Evolutionary conservation across 306 rosid genomes (phyloP), one percentile per base, ranked within the genome.

Genomic region (Gleditsia sinensis): DNA sequence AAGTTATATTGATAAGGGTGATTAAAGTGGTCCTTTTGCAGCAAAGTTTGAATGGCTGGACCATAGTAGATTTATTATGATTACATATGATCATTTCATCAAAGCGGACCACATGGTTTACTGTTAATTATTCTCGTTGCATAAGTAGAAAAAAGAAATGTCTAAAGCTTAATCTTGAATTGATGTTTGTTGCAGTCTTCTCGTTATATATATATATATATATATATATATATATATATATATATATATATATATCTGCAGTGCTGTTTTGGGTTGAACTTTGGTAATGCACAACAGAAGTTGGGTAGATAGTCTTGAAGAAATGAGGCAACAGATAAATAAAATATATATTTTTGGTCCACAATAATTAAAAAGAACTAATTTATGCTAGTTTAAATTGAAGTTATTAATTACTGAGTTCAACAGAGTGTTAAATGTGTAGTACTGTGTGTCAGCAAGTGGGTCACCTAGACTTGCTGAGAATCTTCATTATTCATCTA

Each of bases 21-120:
- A 66, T 36, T 36, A 7, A 5, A 24, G 74, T 82, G 84, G 86
- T 82, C 84, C 84, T 36, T 14, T 50, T 51, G 24, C 24, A 23
- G 30, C 67, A 16, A 48, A 64, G 28, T 69, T 55, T 86, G 74
- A 57, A 45, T 72, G 72, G 24, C 70, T 61, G 55, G 56, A 39
- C 83, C 83, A 68, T 76, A 58, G 72, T n/a, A n/a, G n/a, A n/a
- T n/a, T n/a, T n/a, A n/a, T n/a, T 75, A 76, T 76, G 59, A 81
- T 75, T 74, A 48, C 68, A 70, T 45, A 72, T 57, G 33, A 68
- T 49, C 16, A 45, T 60, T 54, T 21, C 69, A 67, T 28, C 23
- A 27, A 23, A 10, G 10, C 62, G 82, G 60, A 77, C 77, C 81
- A 75, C 75, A 69, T 82, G 61, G 45, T 73, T 69, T 75, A 28